A percentile compares a stretch with the other conserved stretches of the same genome.
Conservation (phyloP, 305 asterid species). For the Fraxinus xanthoxyloides region DNA sequence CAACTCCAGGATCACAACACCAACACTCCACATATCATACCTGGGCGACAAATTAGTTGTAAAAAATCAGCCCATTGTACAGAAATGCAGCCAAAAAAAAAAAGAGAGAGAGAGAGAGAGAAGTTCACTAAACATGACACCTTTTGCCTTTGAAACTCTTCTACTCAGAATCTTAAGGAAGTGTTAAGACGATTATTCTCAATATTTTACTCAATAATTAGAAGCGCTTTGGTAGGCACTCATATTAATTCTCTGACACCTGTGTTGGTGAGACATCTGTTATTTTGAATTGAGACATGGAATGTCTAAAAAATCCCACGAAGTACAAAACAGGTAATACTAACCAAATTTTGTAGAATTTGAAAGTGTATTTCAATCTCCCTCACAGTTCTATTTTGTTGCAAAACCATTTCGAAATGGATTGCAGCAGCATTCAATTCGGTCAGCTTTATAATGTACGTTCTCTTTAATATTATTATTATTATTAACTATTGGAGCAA, state of each 20-base stretch:
- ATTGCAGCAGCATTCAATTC: neutral
- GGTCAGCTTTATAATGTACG: neutral
- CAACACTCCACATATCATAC: slow-evolving; percentile 99
- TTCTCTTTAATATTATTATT: neutral
- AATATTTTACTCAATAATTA: slow-evolving; percentile 5
- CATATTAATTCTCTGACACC: neutral
- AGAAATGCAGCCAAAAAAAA: slow-evolving; percentile 16
- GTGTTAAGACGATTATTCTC: neutral
- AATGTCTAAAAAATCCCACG: neutral
- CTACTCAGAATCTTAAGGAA: neutral
- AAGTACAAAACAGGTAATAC: neutral
- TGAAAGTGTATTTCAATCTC: neutral
- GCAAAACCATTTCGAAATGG: neutral
- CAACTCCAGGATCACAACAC: slow-evolving; percentile 88
- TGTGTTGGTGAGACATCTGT: slow-evolving; percentile 3
- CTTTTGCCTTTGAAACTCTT: neutral
- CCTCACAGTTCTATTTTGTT: slow-evolving; percentile 4
- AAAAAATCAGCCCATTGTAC: slow-evolving; percentile 18
- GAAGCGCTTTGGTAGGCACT: slow-evolving; percentile 6
- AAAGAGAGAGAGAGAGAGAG: too few relatives aligned
- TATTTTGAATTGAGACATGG: neutral
- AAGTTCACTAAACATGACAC: neutral
- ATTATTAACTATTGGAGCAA: neutral
- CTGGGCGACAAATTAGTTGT: slow-evolving; percentile 41
- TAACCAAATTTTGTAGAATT: slow-evolving; percentile 5